Conservation (phyloP, 2,329 filamentous ascomycete genomes). For the Paecilomyces sp. region DNA sequence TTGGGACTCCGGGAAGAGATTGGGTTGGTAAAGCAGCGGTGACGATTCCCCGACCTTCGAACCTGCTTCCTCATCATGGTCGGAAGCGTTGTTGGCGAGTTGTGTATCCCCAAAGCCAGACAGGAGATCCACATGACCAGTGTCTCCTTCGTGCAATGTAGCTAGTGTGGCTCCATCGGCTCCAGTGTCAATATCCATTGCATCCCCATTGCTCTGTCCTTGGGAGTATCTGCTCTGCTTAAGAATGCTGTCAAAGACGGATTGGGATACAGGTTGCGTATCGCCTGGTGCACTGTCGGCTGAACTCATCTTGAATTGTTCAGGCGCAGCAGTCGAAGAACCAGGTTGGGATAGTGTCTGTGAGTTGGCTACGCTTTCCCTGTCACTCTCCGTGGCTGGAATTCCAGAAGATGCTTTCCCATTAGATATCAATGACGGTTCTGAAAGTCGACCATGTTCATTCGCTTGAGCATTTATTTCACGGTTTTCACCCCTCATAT, state of each 20-base stretch:
- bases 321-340: constrained; percentile 10
- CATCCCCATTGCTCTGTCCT: constrained; percentile 1
- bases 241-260: constrained; percentile 35
- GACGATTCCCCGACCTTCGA: constrained; percentile 28
- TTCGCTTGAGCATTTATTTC: constrained; percentile 3
- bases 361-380: neutral
- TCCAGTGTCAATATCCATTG: constrained; percentile 11
- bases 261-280: constrained; percentile 40
- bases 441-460: constrained; percentile 4
- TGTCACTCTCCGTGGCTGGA: neutral
- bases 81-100: constrained; percentile 19
- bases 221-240: constrained; percentile 25
- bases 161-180: constrained; percentile 27
- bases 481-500: neutral
- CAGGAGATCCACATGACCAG: constrained; percentile 36
- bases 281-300: constrained; percentile 29
- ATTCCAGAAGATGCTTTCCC: too few relatives aligned
- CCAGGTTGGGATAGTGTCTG: constrained; percentile 8
- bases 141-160: constrained; percentile 35
- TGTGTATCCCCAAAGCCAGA: constrained; percentile 27
- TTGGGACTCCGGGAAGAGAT: constrained; percentile 41
- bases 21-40: constrained; percentile 28
- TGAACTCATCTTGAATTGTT: constrained; percentile 26
- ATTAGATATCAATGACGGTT: constrained; percentile 5
- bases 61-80: constrained; percentile 45